Base-by-base conservation (phyloP, 106 monocot genomes). In the Platanthera guangdongensis region DNA sequence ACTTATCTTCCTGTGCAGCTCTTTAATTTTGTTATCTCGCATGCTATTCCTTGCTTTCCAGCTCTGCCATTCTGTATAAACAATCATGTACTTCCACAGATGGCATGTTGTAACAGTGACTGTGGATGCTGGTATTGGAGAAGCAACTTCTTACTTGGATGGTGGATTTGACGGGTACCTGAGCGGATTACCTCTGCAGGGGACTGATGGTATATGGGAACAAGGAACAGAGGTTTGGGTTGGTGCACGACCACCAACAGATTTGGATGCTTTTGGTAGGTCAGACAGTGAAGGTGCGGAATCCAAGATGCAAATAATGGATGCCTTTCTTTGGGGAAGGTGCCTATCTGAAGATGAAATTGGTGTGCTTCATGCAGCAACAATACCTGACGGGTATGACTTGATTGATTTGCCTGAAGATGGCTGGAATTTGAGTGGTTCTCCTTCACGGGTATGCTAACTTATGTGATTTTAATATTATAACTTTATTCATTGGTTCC, bases 261-360 rank as follows among this genome's bases (percentile, higher is more conserved):
- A 94, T 83, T 86, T 97, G 76, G 97, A 97, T 85, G 97, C 94
- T 71, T 97, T 97, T 84, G 97, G 97, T 53, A 87, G 97, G 62
- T 97, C 97, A 52, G 97, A 97, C 59, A 94, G 93, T 77, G 97
- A 97, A 85, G 87, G 87, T 79, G 80, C 77, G 22, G 97, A 91
- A 73, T 87, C 89, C 71, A 97, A 97, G 77, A 94, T 97, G 93
- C 97, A 97, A 76, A 80, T 97, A 73, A 97, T 97, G 97, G 97
- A 97, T 89, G 93, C 85, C 67, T 94, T 94, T 52, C 76, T 97
- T 70, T 97, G 97, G 97, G 96, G 89, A 54, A 87, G 86, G 52
- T 94, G 91, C 72, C 77, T 97, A 74, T 85, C 84, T 51, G 97
- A 97, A 78, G 97, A 97, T 89, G 97, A 97, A 81, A 87, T 97